Evolutionary conservation across 371 early-diverging fungal species (phyloP).

Genomic region (Mortierella sp.): DNA sequence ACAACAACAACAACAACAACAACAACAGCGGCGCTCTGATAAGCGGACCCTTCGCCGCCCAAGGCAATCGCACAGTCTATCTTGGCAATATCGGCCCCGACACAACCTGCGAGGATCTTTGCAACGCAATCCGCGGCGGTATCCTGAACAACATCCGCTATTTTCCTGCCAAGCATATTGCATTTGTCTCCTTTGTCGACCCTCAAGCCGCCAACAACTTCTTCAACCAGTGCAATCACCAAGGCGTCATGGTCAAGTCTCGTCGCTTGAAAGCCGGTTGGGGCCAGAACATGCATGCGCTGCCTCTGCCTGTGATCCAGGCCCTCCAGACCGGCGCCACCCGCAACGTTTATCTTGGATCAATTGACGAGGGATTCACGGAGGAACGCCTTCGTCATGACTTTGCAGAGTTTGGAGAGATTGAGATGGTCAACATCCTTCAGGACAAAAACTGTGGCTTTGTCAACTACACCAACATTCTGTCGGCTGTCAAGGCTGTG

Average conservation of each 20-base stretch:
- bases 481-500: slow-evolving; percentile 80
- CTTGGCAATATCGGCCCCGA: slow-evolving; percentile 83
- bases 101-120: slow-evolving; percentile 82
- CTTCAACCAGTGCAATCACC: slow-evolving; percentile 64
- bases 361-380: slow-evolving; percentile 69
- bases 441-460: slow-evolving; percentile 86
- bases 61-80: slow-evolving; percentile 81
- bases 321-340: slow-evolving; percentile 80
- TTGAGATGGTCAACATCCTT: slow-evolving; percentile 84
- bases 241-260: slow-evolving; percentile 75
- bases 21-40: slow-evolving; percentile 16
- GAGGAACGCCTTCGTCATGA: slow-evolving; percentile 76
- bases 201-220: slow-evolving; percentile 74
- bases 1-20: not conserved
- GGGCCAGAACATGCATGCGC: slow-evolving; percentile 76
- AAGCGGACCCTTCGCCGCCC: slow-evolving; percentile 14
- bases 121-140: slow-evolving; percentile 90
- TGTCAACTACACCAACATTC: slow-evolving; percentile 83
- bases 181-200: slow-evolving; percentile 88
- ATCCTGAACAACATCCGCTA: slow-evolving; percentile 80
- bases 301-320: slow-evolving; percentile 67
- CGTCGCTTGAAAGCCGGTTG: slow-evolving; percentile 84
- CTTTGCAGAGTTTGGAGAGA: slow-evolving; percentile 82
- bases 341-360: slow-evolving; percentile 87
- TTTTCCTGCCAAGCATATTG: slow-evolving; percentile 82